Conservation (phyloP, 208 protist genomes). For the Endotrypanum monterogeii region DNA sequence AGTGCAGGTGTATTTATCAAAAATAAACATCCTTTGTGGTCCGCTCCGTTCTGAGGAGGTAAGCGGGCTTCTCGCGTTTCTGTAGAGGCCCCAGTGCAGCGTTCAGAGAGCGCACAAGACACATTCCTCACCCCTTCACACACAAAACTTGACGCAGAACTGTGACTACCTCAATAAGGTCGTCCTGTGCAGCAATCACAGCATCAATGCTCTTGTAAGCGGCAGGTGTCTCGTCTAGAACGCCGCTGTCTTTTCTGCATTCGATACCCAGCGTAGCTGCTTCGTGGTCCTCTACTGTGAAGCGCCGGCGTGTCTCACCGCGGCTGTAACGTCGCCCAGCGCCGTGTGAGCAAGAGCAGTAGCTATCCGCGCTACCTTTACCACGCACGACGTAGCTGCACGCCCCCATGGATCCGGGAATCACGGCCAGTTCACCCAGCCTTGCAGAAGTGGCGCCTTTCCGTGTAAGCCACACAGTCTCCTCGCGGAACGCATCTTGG, state of each 20-base stretch:
- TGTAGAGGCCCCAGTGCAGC: not conserved
- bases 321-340: constrained; percentile 77
- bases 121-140: constrained; percentile 74
- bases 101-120: not conserved
- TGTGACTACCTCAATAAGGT: constrained; percentile 80
- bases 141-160: constrained; percentile 78
- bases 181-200: constrained; percentile 80
- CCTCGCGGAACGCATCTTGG: constrained; percentile 10
- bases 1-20: too few relatives aligned
- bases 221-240: constrained; percentile 84
- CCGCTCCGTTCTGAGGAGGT: too few relatives aligned
- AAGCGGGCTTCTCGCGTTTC: too few relatives aligned
- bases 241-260: constrained; percentile 77
- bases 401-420: constrained; percentile 90
- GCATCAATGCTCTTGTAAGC: constrained; percentile 91
- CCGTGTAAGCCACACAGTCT: constrained; percentile 82
- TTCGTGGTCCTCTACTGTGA: constrained; percentile 77
- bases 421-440: constrained; percentile 78
- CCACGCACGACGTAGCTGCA: constrained; percentile 89
- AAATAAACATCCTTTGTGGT: too few relatives aligned
- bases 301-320: constrained; percentile 74
- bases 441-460: constrained; percentile 88
- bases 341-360: constrained; percentile 85
- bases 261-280: constrained; percentile 65
- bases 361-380: constrained; percentile 72